phyloP scores from a whole-genome alignment of 2,329 filamentous ascomycete species.

The Eurotiales sp. region DNA sequence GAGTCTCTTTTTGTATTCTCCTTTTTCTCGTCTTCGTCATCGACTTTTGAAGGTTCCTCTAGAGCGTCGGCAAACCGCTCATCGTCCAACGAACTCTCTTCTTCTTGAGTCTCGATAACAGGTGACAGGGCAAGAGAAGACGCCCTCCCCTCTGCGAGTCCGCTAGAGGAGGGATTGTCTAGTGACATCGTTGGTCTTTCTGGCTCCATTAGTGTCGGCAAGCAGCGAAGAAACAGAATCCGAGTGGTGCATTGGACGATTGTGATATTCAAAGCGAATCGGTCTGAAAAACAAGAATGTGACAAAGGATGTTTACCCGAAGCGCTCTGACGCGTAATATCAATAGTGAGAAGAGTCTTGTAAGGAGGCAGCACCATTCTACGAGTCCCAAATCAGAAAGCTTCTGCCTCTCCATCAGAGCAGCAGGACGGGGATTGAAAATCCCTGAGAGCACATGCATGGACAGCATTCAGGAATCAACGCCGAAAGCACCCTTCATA shows the following conservation, averaged over 20 bases:
- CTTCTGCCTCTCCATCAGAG: neutral
- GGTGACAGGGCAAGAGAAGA: conserved; percentile 11
- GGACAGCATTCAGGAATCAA: neutral
- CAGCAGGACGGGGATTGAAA: neutral
- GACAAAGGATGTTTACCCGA: neutral
- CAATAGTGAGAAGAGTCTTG: conserved; percentile 1
- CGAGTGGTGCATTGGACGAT: neutral
- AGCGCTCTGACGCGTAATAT: neutral
- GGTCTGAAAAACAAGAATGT: neutral
- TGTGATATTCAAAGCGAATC: neutral
- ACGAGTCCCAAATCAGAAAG: conserved; percentile 1
- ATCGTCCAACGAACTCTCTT: conserved; percentile 13
- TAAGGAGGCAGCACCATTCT: conserved; percentile 6
- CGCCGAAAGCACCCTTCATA: neutral
- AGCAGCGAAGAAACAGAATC: neutral
- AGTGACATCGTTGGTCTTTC: conserved; percentile 6
- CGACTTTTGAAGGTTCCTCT: conserved; percentile 4
- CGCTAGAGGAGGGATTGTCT: conserved; percentile 5
- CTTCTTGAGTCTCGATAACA: conserved; percentile 13
- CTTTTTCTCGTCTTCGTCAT: too few relatives aligned
- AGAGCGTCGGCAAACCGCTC: conserved; percentile 15
- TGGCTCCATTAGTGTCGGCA: conserved; percentile 3
- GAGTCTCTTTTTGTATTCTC: conserved; percentile 15
- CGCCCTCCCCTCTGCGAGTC: neutral
- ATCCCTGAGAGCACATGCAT: neutral